Evolutionary conservation across 208 protist species (phyloP), one percentile per base, ranked within the genome.

Genomic region (Acanthamoeba triangularis): DNA sequence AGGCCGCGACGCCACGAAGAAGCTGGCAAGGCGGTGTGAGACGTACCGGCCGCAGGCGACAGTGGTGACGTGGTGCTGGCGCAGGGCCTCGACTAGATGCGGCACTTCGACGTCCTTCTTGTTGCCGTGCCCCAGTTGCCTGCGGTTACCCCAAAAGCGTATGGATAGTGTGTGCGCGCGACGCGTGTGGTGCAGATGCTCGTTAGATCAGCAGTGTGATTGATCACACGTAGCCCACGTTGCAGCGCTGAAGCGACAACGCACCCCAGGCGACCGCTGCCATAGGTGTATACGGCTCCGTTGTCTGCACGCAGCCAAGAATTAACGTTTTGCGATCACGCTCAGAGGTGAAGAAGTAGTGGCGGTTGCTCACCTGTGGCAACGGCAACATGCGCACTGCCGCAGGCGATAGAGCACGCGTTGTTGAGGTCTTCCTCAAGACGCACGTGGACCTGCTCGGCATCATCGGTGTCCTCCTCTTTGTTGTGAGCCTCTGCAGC

Each of bases 61-160:
- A 14, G 16, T 82, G 33, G n/a, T 82, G 74, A 82, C 3, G 74
- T 41, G 20, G n/a, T 82, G 74, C 74, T 82, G 25, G 3, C 74
- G 74, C 74, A 82, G 23, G 37, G 74, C 33, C 3, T 82, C 74
- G 18, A 82, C 74, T 4, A 82, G 41, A n/a, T 25, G 74, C 30
- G 74, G 74, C 33, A 41, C 33, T 8, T 41, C 74, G 33, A n/a
- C 23, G 74, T 82, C 74, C 41, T 82, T 82, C n/a, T 82, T 82
- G 23, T 82, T n/a, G 74, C 74, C 74, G 6, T 82, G 74, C 8
- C 74, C 74, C 10, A 82, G 74, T 82, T 82, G 74, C 33, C 74
- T 41, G n/a, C n/a, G n/a, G n/a, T n/a, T n/a, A n/a, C n/a, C n/a
- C n/a, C n/a, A n/a, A n/a, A n/a, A n/a, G n/a, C n/a, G n/a, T n/a